These are phyloP conservation scores for Xylona heveae DNA, from an alignment of 495 filamentous ascomycete genomes.

Conservation along the genomic window DNA sequence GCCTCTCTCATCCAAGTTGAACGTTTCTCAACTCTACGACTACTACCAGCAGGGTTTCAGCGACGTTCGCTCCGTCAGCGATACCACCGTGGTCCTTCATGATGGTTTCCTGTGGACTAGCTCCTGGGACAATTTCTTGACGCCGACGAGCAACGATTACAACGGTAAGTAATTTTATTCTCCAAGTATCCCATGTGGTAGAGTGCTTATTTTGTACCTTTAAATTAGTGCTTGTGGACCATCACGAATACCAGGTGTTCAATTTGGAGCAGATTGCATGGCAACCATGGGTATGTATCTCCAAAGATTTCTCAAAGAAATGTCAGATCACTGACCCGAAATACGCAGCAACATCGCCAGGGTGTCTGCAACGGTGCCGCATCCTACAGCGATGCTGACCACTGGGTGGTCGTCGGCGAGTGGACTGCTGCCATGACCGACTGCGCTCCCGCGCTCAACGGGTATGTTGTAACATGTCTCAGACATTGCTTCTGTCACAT, in stretches of 20 bases:
- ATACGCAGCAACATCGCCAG: conserved; percentile 17
- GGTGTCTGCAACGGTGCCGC: conserved; percentile 19
- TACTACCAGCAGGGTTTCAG: conserved; percentile 45
- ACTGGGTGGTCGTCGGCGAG: conserved; percentile 26
- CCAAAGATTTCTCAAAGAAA: neutral
- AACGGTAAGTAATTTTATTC: conserved; percentile 4
- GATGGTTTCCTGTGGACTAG: conserved; percentile 12
- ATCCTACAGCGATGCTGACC: conserved; percentile 18
- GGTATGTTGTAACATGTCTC: too few species aligned
- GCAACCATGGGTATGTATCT: conserved; percentile 9
- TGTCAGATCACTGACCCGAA: neutral
- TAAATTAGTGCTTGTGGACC: too few species aligned
- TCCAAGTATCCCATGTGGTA: neutral
- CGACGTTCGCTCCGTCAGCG: conserved; percentile 22
- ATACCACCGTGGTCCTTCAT: conserved; percentile 11
- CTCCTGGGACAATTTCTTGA: conserved; percentile 21
- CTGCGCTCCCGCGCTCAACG: conserved; percentile 54
- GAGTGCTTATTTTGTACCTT: too few species aligned
- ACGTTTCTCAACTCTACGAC: conserved; percentile 27
- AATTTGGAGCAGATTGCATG: conserved; percentile 12
- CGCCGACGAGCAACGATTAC: conserved; percentile 16
- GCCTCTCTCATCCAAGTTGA: conserved; percentile 27
- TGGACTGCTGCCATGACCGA: conserved; percentile 52
- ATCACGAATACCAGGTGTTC: conserved; percentile 30
- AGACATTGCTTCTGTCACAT: too few species aligned